Conservation (phyloP, 306 rosid species). For the Quercus alba region DNA sequence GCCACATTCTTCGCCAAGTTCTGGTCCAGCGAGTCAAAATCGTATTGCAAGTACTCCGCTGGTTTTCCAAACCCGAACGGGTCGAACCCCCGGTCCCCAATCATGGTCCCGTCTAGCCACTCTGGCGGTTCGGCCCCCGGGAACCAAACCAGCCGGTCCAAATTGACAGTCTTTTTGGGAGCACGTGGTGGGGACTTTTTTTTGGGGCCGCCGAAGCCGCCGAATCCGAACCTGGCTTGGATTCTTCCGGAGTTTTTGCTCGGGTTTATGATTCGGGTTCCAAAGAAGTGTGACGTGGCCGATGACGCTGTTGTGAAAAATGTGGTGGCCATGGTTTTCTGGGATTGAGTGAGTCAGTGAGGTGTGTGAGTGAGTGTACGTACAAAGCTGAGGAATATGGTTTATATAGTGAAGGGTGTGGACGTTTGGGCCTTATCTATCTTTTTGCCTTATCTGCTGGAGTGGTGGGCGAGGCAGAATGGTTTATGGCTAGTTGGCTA, state of each 20-base stretch:
- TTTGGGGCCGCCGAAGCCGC: conserved; percentile 23
- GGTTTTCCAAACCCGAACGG: conserved; percentile 66
- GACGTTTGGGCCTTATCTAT: conserved; percentile 32
- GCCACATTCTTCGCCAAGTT: conserved; percentile 70
- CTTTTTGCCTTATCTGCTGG: conserved; percentile 51
- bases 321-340: conserved; percentile 39
- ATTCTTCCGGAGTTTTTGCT: conserved; percentile 25
- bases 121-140: conserved; percentile 58
- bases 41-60: conserved; percentile 69
- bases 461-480: conserved; percentile 11
- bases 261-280: conserved; percentile 30
- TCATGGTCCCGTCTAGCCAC: conserved; percentile 68
- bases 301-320: conserved; percentile 21
- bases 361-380: not conserved
- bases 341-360: not conserved
- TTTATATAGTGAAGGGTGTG: conserved; percentile 17
- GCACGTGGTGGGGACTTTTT: conserved; percentile 20
- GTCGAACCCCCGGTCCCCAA: conserved; percentile 75
- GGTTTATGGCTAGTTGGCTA: conserved; percentile 28
- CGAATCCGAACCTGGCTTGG: conserved; percentile 44
- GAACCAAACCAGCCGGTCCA: conserved; percentile 55
- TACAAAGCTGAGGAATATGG: conserved; percentile 11
- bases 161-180: conserved; percentile 9
- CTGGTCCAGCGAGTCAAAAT: conserved; percentile 73
- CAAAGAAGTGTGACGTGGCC: conserved; percentile 53